Conservation (phyloP, 1,139 yeast genomes). For the Groenewaldozyma sp. region DNA sequence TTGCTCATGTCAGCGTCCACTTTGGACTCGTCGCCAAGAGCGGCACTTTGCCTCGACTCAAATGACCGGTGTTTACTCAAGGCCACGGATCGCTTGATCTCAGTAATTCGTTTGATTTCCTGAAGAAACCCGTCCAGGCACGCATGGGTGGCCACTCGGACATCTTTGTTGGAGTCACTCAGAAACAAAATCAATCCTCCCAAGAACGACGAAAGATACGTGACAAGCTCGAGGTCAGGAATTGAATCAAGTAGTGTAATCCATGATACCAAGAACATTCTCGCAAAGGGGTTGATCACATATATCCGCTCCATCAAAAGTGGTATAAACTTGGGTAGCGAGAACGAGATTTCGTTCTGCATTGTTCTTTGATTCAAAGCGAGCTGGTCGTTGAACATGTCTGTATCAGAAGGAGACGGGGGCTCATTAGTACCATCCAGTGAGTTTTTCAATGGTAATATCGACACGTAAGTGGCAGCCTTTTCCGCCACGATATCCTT, state of each 20-base stretch:
- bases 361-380: slow-evolving; percentile 35
- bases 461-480: slow-evolving; percentile 84
- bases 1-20: background rate
- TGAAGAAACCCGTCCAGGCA: slow-evolving; percentile 65
- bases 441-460: slow-evolving; percentile 35
- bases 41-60: background rate
- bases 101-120: slow-evolving; percentile 69
- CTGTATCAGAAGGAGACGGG: slow-evolving; percentile 7
- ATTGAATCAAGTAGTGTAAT: slow-evolving; percentile 81
- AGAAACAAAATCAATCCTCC: slow-evolving; percentile 78
- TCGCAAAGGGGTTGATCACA: slow-evolving; percentile 85
- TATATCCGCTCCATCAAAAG: slow-evolving; percentile 82
- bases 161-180: slow-evolving; percentile 80
- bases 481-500: slow-evolving; percentile 95
- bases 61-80: slow-evolving; percentile 9
- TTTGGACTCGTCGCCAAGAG: background rate
- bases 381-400: slow-evolving; percentile 15
- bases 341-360: slow-evolving; percentile 67
- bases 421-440: slow-evolving; percentile 1
- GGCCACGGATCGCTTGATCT: slow-evolving; percentile 43
- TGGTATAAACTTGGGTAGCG: slow-evolving; percentile 83
- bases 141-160: slow-evolving; percentile 75
- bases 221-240: slow-evolving; percentile 81
- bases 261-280: slow-evolving; percentile 91
- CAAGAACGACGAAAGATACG: slow-evolving; percentile 80